phyloP scores from a whole-genome alignment of 1,284 basidiomycete species.

The Trichosporon coremiiforme region DNA sequence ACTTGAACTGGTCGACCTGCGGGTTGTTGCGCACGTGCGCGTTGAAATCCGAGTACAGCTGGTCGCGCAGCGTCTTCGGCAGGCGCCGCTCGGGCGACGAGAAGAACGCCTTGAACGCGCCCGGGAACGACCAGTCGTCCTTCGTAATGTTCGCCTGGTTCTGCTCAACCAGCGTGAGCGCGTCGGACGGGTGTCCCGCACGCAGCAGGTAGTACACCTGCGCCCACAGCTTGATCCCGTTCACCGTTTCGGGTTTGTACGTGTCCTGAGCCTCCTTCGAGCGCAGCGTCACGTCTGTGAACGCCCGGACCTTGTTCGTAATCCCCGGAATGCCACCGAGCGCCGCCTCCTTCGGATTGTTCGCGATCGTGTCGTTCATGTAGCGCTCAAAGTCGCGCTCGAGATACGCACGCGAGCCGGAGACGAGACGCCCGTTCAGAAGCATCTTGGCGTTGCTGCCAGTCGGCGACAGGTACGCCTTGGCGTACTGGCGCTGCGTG shows the following conservation, averaged over 20 bases:
- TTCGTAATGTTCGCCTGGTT: constrained; percentile 75
- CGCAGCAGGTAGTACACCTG: constrained; percentile 87
- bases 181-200: constrained; percentile 78
- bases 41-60: constrained; percentile 86
- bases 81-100: constrained; percentile 76
- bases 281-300: constrained; percentile 66
- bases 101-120: constrained; percentile 83
- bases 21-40: constrained; percentile 85
- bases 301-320: constrained; percentile 84
- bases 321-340: constrained; percentile 91
- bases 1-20: constrained; percentile 85
- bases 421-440: constrained; percentile 44
- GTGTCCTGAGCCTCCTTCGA: constrained; percentile 76
- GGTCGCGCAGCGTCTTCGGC: constrained; percentile 77
- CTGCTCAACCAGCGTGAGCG: constrained; percentile 72
- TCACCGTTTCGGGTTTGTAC: constrained; percentile 80
- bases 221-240: constrained; percentile 88
- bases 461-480: constrained; percentile 54
- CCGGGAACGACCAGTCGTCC: constrained; percentile 80
- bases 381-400: constrained; percentile 76
- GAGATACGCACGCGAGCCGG: constrained; percentile 58
- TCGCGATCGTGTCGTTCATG: constrained; percentile 80
- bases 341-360: constrained; percentile 78
- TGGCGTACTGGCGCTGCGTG: constrained; percentile 58
- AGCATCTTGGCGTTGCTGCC: constrained; percentile 34